Conservation (phyloP, 768 basidiomycete species). For the Suillus variegatus region DNA sequence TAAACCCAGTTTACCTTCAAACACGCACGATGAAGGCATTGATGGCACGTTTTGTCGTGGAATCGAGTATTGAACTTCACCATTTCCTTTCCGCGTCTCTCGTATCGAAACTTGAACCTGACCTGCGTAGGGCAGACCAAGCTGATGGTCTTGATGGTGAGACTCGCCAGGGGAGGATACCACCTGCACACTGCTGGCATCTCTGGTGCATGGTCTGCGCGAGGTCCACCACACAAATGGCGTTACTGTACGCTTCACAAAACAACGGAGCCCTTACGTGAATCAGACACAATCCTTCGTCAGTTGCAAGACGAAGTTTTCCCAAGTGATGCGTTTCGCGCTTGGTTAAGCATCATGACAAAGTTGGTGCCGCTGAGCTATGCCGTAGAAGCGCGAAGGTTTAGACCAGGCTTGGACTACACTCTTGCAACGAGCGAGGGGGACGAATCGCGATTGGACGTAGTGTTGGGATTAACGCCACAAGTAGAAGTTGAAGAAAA, state of each 20-base stretch:
- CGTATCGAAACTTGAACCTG: conserved; percentile 63
- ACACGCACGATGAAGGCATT: conserved; percentile 78
- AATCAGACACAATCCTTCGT: conserved; percentile 19
- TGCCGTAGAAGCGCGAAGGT: conserved; percentile 79
- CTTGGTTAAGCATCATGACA: conserved; percentile 82
- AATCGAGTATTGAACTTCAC: conserved; percentile 88
- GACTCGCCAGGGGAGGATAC: conserved; percentile 54
- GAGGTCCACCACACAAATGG: conserved; percentile 93
- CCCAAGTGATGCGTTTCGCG: conserved; percentile 79
- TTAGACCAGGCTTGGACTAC: conserved; percentile 92
- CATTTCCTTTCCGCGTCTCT: conserved; percentile 77
- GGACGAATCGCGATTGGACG: conserved; percentile 80
- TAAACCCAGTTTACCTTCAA: conserved; percentile 91
- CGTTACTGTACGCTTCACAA: conserved; percentile 77
- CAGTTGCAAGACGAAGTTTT: conserved; percentile 76
- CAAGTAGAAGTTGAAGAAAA: conserved; percentile 39
- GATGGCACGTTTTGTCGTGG: conserved; percentile 76
- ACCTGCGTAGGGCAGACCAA: conserved; percentile 63
- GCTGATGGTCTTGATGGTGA: conserved; percentile 59
- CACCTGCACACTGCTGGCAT: conserved; percentile 69
- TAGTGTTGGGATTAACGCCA: conserved; percentile 85
- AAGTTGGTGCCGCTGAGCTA: conserved; percentile 71
- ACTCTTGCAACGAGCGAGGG: conserved; percentile 89
- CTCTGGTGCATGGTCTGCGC: conserved; percentile 62
- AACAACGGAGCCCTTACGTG: conserved; percentile 6